Evolutionary conservation across 352 stramenopile genomes (phyloP), one percentile per base, ranked within the genome.

Genomic region (Poterioochromonas sp.): DNA sequence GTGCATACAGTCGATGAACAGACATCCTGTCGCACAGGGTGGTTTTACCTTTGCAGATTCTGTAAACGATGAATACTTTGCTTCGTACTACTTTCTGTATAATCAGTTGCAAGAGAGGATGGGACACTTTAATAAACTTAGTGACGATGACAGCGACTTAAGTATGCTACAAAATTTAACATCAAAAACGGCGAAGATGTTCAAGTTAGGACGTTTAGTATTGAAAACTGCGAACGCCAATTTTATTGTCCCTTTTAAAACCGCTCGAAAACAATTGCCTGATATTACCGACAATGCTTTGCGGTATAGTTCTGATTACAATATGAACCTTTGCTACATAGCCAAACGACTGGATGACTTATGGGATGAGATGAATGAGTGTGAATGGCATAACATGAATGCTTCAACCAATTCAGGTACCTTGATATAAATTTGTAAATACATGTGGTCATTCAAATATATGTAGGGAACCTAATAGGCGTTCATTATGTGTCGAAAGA

Each of bases 361-460:
- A 68, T 68, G 58, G 58, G 58, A 68, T 68, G 58, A 68, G 58
- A 68, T 68, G 58, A 68, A 68, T 68, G 58, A 68, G 58, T 68
- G 58, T 68, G 58, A 68, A 68, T 68, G 58, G 58, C 58, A 68
- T 68, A 68, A 68, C 58, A 68, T 68, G 58, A 68, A 68, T 68
- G 58, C 58, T 68, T 68, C 58, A 68, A 68, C 58, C 58, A 68
- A 68, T 68, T 68, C 58, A 68, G 58, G 58, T 68, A 68, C 58
- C 58, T 68, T 68, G 58, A 68, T 68, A 68, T 68, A 68, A 68
- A 68, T 68, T 68, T 68, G 58, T 68, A 68, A 68, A 68, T 68
- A 68, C 58, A 68, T 68, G 58, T 68, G 58, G 58, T 68, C 58
- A 68, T 68, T 68, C 58, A 68, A 68, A 68, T 68, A 68, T 68